Percentiles rank a stretch among this genome's conserved stretches.
These are phyloP conservation scores for Bisporella sp. DNA, from an alignment of 2,329 filamentous ascomycete species.

Conservation along the genomic window DNA sequence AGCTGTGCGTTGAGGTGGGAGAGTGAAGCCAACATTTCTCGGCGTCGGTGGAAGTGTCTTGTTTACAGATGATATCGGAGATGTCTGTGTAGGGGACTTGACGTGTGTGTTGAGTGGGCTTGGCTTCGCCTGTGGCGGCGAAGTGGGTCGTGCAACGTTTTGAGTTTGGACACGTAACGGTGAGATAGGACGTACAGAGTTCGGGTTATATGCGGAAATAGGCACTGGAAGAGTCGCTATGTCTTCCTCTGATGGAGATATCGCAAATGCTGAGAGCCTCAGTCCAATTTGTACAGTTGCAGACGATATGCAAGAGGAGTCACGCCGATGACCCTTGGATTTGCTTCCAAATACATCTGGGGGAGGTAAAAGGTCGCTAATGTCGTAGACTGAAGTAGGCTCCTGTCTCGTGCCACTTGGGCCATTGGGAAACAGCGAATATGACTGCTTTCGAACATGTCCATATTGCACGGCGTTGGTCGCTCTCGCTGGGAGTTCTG, in stretches of 20 bases:
- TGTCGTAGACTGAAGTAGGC: slow-evolving; percentile 20
- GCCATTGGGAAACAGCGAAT: slow-evolving; percentile 23
- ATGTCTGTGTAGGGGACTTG: background rate
- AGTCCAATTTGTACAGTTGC: slow-evolving; percentile 68
- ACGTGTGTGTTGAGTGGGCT: slow-evolving; percentile 2
- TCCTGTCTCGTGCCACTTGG: slow-evolving; percentile 3
- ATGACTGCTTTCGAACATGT: slow-evolving; percentile 20
- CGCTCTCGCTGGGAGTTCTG: slow-evolving; percentile 1
- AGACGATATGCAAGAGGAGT: slow-evolving; percentile 56
- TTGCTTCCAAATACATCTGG: slow-evolving; percentile 11
- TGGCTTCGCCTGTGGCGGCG: slow-evolving; percentile 3
- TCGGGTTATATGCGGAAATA: slow-evolving; percentile 2
- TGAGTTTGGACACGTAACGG: background rate
- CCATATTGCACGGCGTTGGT: slow-evolving; percentile 2
- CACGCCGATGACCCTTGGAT: slow-evolving; percentile 32
- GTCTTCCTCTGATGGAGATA: slow-evolving; percentile 15
- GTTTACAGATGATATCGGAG: slow-evolving; percentile 1
- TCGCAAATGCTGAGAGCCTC: slow-evolving; percentile 48
- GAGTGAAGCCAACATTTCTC: background rate
- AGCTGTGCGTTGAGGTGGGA: background rate
- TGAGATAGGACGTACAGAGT: background rate
- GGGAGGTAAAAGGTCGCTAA: slow-evolving; percentile 21
- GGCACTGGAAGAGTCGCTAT: slow-evolving; percentile 16
- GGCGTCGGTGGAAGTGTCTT: slow-evolving; percentile 16
- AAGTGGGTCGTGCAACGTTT: background rate